phyloP scores from a whole-genome alignment of 2,329 filamentous ascomycete species.

The Metarhizium rileyi region DNA sequence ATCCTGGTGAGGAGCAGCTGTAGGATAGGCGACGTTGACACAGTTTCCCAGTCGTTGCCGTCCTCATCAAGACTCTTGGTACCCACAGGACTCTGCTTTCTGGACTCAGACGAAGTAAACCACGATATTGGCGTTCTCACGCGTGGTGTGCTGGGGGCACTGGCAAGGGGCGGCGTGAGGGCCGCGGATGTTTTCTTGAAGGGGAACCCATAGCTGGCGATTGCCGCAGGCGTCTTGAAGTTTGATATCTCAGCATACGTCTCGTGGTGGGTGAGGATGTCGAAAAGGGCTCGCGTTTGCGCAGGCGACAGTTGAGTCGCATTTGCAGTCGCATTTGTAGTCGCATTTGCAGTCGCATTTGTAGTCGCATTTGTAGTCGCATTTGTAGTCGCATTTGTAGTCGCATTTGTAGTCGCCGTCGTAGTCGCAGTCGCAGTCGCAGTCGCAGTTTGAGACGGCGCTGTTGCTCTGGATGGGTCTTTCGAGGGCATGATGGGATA shows the following conservation, averaged over 20 bases:
- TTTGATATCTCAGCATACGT: slow-evolving; percentile 60
- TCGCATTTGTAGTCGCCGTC: background rate
- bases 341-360: background rate
- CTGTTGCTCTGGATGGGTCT: background rate
- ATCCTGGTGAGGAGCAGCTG: slow-evolving; percentile 59
- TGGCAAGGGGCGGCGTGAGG: slow-evolving; percentile 15
- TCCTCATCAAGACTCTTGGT: slow-evolving; percentile 4
- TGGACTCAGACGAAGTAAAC: background rate
- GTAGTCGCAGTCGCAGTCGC: background rate
- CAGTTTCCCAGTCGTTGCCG: slow-evolving; percentile 16
- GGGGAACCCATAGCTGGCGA: slow-evolving; percentile 60
- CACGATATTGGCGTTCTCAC: slow-evolving; percentile 15
- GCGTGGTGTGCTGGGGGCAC: slow-evolving; percentile 18
- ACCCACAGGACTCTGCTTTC: background rate
- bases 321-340: background rate
- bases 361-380: background rate
- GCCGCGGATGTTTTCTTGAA: slow-evolving; percentile 33
- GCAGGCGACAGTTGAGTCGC: slow-evolving; percentile 8
- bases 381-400: background rate
- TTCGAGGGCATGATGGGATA: background rate
- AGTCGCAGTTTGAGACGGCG: background rate
- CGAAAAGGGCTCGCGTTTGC: slow-evolving; percentile 45
- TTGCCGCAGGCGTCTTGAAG: slow-evolving; percentile 57
- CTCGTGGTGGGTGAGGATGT: slow-evolving; percentile 50
- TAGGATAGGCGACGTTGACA: slow-evolving; percentile 52